Evolutionary conservation across 1,139 yeast species (phyloP).

Genomic region (Casaregolazyma suthepensis): DNA sequence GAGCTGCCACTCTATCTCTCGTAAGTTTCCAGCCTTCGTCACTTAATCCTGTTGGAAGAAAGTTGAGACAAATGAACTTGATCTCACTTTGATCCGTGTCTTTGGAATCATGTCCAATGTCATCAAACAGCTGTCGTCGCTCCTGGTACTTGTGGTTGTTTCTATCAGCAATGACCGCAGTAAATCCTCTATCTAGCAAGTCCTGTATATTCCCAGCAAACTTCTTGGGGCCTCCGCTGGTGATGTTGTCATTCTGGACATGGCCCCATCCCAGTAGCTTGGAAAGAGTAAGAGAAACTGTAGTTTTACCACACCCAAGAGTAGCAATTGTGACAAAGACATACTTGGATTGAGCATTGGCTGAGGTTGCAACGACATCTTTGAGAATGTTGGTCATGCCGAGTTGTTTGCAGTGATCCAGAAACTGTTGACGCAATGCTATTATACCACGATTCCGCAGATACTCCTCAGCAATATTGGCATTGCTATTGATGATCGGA

Average conservation of each 20-base stretch:
- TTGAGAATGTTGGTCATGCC: slow-evolving; percentile 37
- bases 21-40: slow-evolving; percentile 41
- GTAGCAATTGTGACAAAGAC: slow-evolving; percentile 81
- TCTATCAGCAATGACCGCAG: slow-evolving; percentile 73
- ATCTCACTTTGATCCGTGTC: slow-evolving; percentile 29
- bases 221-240: slow-evolving; percentile 36
- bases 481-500: slow-evolving; percentile 42
- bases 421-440: slow-evolving; percentile 54
- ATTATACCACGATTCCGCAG: slow-evolving; percentile 67
- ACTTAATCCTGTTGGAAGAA: slow-evolving; percentile 39
- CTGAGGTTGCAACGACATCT: slow-evolving; percentile 1
- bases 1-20: slow-evolving; percentile 46
- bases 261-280: slow-evolving; percentile 62
- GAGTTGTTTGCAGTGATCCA: slow-evolving; percentile 43
- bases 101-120: slow-evolving; percentile 33
- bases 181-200: slow-evolving; percentile 40
- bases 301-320: slow-evolving; percentile 93
- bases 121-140: slow-evolving; percentile 58
- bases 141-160: slow-evolving; percentile 73
- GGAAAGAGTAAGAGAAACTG: slow-evolving; percentile 58
- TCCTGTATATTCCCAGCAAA: slow-evolving; percentile 39
- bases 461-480: slow-evolving; percentile 43
- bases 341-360: slow-evolving; percentile 38
- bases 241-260: slow-evolving; percentile 79
- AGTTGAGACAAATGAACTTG: slow-evolving; percentile 64